Conservation (phyloP, 2,329 filamentous ascomycete species). For the Sodiomyces alkalinus region DNA sequence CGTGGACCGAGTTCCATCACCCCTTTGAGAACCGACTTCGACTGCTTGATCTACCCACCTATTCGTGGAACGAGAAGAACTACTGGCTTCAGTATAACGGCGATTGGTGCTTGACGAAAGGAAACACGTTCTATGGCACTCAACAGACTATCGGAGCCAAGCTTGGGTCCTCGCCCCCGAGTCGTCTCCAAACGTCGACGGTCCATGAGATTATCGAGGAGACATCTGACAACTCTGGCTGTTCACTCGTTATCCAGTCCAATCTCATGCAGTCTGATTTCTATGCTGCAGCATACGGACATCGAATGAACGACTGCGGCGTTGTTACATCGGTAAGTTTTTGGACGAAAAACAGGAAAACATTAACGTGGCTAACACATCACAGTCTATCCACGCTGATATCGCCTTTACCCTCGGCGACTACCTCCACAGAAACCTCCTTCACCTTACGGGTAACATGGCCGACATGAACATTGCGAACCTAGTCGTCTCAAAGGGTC, state of each 20-base stretch:
- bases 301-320: slow-evolving; percentile 44
- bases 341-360: slow-evolving; percentile 44
- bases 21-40: slow-evolving; percentile 23
- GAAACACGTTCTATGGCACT: no score
- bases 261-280: slow-evolving; percentile 51
- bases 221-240: no score
- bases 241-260: slow-evolving; percentile 31
- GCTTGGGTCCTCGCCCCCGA: no score
- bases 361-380: slow-evolving; percentile 49
- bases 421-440: slow-evolving; percentile 48
- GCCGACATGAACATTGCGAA: slow-evolving; percentile 48
- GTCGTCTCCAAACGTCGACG: slow-evolving; percentile 26
- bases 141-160: no score
- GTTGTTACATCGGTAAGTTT: slow-evolving; percentile 45
- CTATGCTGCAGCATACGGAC: slow-evolving; percentile 47
- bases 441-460: slow-evolving; percentile 38
- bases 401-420: slow-evolving; percentile 48
- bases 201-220: slow-evolving; percentile 14
- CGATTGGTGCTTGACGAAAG: slow-evolving; percentile 59
- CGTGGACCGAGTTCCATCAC: slow-evolving; percentile 57
- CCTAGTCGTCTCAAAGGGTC: slow-evolving; percentile 55
- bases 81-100: slow-evolving; percentile 52
- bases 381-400: slow-evolving; percentile 47
- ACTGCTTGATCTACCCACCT: slow-evolving; percentile 50
- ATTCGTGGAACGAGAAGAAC: slow-evolving; percentile 58